A percentile compares a stretch with the other conserved stretches of the same genome.
phyloP scores from a whole-genome alignment of 345 rosid genomes.

The Linum tenue region DNA sequence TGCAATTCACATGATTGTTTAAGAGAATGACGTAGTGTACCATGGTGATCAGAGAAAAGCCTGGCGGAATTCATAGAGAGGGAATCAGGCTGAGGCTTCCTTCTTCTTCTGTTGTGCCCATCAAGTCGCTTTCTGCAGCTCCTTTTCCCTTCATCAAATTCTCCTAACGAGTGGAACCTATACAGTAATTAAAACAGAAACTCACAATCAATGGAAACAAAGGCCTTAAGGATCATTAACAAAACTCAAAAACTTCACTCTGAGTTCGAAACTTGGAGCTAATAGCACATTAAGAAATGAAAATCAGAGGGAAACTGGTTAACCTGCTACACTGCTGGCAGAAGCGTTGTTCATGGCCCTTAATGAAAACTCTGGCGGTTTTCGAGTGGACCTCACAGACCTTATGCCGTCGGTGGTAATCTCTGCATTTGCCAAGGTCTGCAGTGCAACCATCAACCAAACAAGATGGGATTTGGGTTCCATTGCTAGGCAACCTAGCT shows the following conservation, averaged over 20 bases:
- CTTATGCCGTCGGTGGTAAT: conserved; percentile 68
- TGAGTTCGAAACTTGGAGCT: too few species aligned
- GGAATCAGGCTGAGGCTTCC: conserved; percentile 59
- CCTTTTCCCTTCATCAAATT: conserved; percentile 67
- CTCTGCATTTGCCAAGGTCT: conserved; percentile 59
- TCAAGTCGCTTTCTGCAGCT: conserved; percentile 81
- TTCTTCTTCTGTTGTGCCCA: conserved; percentile 63
- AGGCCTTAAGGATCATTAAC: too few species aligned
- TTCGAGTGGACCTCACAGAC: conserved; percentile 69
- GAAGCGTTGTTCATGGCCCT: conserved; percentile 54
- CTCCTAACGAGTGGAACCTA: conserved; percentile 70
- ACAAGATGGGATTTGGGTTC: conserved; percentile 45
- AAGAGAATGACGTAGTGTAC: conserved; percentile 18
- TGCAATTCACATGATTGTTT: not conserved
- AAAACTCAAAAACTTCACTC: not conserved
- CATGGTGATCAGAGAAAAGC: conserved; percentile 36
- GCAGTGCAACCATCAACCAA: conserved; percentile 68
- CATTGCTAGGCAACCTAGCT: conserved; percentile 31
- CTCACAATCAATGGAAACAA: not conserved
- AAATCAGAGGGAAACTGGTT: too few species aligned
- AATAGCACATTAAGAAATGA: too few species aligned
- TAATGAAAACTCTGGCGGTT: conserved; percentile 46
- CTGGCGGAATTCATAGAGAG: conserved; percentile 31
- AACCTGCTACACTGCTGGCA: conserved; percentile 91
- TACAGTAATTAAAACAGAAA: not conserved